Percentiles rank a stretch among this genome's conserved stretches.
These are phyloP conservation scores for Meripilus lineatus DNA, from an alignment of 1,284 basidiomycete genomes.

Conservation along the genomic window DNA sequence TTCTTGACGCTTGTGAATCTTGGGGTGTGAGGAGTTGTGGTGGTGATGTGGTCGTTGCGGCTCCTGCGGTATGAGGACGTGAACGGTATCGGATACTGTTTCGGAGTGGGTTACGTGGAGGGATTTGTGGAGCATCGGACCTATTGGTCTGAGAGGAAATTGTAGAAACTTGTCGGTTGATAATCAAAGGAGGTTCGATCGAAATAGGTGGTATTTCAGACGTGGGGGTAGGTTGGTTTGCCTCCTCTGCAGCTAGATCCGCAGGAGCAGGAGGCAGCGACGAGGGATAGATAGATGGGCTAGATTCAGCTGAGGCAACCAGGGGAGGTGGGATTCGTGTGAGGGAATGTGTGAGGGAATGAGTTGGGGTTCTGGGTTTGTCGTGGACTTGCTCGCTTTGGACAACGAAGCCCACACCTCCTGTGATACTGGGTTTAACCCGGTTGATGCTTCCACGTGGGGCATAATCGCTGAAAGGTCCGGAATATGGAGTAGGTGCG, in stretches of 20 bases:
- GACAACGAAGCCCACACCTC: conserved; percentile 16
- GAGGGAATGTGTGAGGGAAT: conserved; percentile 10
- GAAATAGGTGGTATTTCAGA: conserved; percentile 3
- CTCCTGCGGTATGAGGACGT: not conserved
- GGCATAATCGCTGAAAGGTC: conserved; percentile 20
- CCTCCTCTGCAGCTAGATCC: conserved; percentile 29
- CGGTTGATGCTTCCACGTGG: conserved; percentile 9
- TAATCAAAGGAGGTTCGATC: no score
- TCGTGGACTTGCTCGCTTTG: conserved; percentile 15
- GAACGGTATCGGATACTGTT: conserved; percentile 20
- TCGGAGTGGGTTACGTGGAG: conserved; percentile 32
- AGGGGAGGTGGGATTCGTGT: conserved; percentile 22
- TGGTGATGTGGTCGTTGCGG: not conserved
- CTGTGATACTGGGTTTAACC: conserved; percentile 13
- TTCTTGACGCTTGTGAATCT: conserved; percentile 9
- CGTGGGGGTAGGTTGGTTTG: conserved; percentile 9
- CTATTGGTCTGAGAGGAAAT: conserved; percentile 11
- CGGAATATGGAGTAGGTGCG: conserved; percentile 12
- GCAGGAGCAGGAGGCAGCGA: conserved; percentile 33
- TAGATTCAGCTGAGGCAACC: conserved; percentile 34
- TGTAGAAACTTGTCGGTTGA: conserved; percentile 7
- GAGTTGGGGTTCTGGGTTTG: conserved; percentile 17
- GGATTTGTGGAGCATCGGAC: conserved; percentile 19
- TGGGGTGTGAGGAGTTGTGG: conserved; percentile 2
- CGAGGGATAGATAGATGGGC: conserved; percentile 55